phyloP scores from a whole-genome alignment of 73 alveolate genomes.

The Paramecium tetraurelia region DNA sequence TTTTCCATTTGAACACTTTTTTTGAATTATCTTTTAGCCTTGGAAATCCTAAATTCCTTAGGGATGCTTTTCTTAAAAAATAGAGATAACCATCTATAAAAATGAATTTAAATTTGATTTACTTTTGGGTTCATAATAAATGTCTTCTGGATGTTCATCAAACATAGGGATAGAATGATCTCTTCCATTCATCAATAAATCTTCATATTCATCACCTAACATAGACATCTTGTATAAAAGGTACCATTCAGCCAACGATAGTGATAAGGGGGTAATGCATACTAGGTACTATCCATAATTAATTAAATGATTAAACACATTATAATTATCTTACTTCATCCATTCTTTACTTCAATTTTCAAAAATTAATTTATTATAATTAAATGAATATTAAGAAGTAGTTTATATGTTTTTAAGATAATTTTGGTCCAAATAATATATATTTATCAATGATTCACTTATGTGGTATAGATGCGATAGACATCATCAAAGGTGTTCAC shows the following conservation, averaged over 20 bases:
- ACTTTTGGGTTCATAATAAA: neutral
- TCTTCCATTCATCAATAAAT: neutral
- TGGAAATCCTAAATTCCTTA: neutral
- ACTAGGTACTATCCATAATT: conserved; percentile 1
- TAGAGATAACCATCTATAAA: neutral
- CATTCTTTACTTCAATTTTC: neutral
- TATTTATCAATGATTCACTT: conserved; percentile 20
- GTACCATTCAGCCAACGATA: conserved; percentile 1
- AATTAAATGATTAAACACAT: neutral
- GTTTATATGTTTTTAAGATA: neutral
- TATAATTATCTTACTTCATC: neutral
- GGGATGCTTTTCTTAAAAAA: neutral
- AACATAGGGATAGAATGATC: neutral
- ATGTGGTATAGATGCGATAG: neutral
- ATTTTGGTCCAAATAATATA: neutral
- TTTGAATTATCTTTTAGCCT: neutral
- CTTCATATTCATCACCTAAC: conserved; percentile 26
- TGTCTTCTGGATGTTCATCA: neutral
- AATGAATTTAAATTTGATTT: neutral
- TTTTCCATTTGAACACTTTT: neutral
- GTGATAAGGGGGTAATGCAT: neutral
- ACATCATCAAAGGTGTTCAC: conserved; percentile 48
- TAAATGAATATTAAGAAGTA: neutral
- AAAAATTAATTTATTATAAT: neutral
- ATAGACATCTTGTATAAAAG: neutral